phyloP scores from a whole-genome alignment of 78 protist species.

The Dictyostelium brefeldianum region DNA sequence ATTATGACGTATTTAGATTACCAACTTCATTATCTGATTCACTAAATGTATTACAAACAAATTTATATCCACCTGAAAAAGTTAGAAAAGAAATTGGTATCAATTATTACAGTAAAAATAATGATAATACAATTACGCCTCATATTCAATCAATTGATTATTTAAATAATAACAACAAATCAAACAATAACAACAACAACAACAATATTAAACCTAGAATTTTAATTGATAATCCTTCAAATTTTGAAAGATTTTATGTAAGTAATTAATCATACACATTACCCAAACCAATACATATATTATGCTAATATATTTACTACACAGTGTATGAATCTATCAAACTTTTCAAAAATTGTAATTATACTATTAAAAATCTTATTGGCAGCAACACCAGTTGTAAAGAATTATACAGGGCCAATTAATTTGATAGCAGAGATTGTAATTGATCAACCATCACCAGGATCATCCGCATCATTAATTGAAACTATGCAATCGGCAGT shows the following conservation, averaged over 20 bases:
- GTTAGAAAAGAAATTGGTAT: constrained; percentile 51
- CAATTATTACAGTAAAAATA: background rate
- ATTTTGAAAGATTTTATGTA: constrained; percentile 61
- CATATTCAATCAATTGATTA: constrained; percentile 1
- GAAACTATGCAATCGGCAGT: constrained; percentile 78
- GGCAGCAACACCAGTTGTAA: constrained; percentile 63
- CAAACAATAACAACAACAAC: background rate
- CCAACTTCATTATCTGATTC: constrained; percentile 62
- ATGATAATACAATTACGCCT: background rate
- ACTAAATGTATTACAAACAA: constrained; percentile 32
- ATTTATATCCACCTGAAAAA: constrained; percentile 58
- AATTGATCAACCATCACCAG: constrained; percentile 69
- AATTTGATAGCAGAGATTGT: constrained; percentile 69
- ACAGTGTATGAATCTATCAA: constrained; percentile 34
- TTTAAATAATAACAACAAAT: background rate
- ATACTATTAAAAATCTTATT: constrained; percentile 47
- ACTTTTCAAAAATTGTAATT: constrained; percentile 48
- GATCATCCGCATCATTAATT: constrained; percentile 52
- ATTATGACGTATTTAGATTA: constrained; percentile 30
- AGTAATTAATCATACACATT: background rate
- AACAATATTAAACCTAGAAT: background rate
- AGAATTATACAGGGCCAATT: constrained; percentile 64
- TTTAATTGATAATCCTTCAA: constrained; percentile 21
- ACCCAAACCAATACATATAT: too few species aligned
- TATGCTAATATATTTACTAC: too few species aligned